A percentile compares a stretch with the other conserved stretches of the same genome.
phyloP scores from a whole-genome alignment of 345 rosid genomes.

The Aquilaria yunnanensis region DNA sequence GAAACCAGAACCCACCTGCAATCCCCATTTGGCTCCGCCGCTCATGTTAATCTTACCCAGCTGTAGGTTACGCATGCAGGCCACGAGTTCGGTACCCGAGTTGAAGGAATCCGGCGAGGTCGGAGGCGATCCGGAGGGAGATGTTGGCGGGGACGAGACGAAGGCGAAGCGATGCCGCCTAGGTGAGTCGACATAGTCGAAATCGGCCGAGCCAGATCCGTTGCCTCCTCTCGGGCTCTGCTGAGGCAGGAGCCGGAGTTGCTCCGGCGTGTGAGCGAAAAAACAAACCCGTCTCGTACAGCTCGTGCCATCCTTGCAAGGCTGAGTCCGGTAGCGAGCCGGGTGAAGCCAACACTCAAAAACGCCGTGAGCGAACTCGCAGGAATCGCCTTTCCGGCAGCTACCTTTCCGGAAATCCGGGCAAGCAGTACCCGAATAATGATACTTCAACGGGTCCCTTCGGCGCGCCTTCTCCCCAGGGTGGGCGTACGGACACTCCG shows the following conservation, averaged over 20 bases:
- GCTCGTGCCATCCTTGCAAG: slow-evolving; percentile 69
- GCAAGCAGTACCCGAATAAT: slow-evolving; percentile 53
- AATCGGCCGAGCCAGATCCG: slow-evolving; percentile 22
- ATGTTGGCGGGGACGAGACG: slow-evolving; percentile 36
- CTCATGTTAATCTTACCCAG: slow-evolving; percentile 22
- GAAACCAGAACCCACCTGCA: slow-evolving; percentile 26
- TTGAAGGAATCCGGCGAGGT: slow-evolving; percentile 37
- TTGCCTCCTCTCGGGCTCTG: slow-evolving; percentile 23
- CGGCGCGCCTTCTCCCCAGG: slow-evolving; percentile 69
- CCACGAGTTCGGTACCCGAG: slow-evolving; percentile 25
- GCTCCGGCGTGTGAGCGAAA: slow-evolving; percentile 80
- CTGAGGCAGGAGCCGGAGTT: slow-evolving; percentile 48
- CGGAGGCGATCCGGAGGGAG: slow-evolving; percentile 52
- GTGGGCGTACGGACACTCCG: slow-evolving; percentile 68
- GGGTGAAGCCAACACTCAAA: slow-evolving; percentile 97
- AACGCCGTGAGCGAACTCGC: slow-evolving; percentile 67
- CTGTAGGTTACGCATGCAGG: slow-evolving; percentile 38
- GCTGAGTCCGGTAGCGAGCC: slow-evolving; percentile 71
- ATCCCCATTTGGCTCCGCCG: slow-evolving; percentile 26
- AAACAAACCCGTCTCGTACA: slow-evolving; percentile 73
- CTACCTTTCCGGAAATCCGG: slow-evolving; percentile 62
- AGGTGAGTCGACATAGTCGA: slow-evolving; percentile 30
- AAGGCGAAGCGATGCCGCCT: slow-evolving; percentile 26
- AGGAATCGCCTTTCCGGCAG: slow-evolving; percentile 47
- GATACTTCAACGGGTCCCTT: slow-evolving; percentile 52